These are phyloP conservation scores for Tylopilus plumbeoviolaceoides DNA, from an alignment of 768 basidiomycete genomes.

Conservation along the genomic window DNA sequence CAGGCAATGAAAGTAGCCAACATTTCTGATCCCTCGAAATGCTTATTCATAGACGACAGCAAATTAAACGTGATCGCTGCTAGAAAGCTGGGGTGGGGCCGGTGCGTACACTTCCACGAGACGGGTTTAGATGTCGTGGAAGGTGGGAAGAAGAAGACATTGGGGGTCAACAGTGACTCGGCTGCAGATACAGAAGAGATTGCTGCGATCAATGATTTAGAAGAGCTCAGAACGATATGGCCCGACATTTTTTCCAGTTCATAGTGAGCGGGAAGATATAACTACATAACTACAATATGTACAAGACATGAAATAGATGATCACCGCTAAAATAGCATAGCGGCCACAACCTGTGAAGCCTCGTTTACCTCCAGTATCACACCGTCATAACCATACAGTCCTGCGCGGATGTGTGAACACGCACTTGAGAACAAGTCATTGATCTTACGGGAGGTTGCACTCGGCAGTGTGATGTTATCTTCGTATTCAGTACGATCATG, in stretches of 20 bases:
- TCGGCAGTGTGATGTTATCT: slow-evolving; percentile 63
- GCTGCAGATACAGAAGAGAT: slow-evolving; percentile 43
- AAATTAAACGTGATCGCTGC: slow-evolving; percentile 67
- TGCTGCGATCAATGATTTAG: slow-evolving; percentile 50
- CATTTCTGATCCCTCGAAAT: slow-evolving; percentile 61
- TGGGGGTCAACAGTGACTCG: slow-evolving; percentile 35
- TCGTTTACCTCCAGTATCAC: slow-evolving; percentile 78
- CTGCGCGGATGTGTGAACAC: slow-evolving; percentile 6
- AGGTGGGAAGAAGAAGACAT: slow-evolving; percentile 51
- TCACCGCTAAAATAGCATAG: slow-evolving; percentile 58
- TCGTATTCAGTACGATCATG: slow-evolving; percentile 78
- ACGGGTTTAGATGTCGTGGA: slow-evolving; percentile 58
- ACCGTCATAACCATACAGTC: slow-evolving; percentile 73
- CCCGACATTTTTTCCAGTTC: slow-evolving; percentile 59
- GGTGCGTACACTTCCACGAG: slow-evolving; percentile 76
- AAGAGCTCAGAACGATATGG: slow-evolving; percentile 71
- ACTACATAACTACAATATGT: background rate
- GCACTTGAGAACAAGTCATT: background rate
- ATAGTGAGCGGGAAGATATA: slow-evolving; percentile 1
- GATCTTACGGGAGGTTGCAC: slow-evolving; percentile 62
- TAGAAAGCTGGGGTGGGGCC: slow-evolving; percentile 60
- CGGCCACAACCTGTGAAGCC: slow-evolving; percentile 69
- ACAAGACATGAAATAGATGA: background rate
- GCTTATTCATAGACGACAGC: slow-evolving; percentile 80
- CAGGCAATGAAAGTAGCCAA: slow-evolving; percentile 66